Percentiles rank a stretch among this genome's conserved stretches.
These are phyloP conservation scores for Roridomyces roridus DNA, from an alignment of 768 basidiomycete genomes.

Conservation along the genomic window DNA sequence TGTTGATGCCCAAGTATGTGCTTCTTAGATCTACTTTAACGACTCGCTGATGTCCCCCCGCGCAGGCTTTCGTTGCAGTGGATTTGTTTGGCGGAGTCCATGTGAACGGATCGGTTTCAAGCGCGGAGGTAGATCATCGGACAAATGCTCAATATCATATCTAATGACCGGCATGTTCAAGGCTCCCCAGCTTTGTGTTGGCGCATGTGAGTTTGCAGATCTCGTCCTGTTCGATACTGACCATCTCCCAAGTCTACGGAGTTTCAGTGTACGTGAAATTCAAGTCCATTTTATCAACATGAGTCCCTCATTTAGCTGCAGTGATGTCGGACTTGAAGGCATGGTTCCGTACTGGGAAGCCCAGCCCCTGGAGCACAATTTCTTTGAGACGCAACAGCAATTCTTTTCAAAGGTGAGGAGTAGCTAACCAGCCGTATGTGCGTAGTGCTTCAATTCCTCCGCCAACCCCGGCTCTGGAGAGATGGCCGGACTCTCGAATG, in stretches of 20 bases:
- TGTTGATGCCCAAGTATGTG: constrained; percentile 27
- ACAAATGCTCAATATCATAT: neutral
- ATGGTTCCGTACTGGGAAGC: constrained; percentile 25
- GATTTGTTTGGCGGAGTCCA: constrained; percentile 27
- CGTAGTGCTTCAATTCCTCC: too few species aligned
- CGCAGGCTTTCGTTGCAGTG: constrained; percentile 24
- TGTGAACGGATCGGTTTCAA: constrained; percentile 27
- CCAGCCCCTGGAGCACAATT: neutral
- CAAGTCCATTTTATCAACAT: too few species aligned
- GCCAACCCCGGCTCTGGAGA: too few species aligned
- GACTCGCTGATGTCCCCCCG: neutral
- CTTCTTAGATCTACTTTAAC: neutral
- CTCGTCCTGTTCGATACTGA: neutral
- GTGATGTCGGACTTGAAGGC: constrained; percentile 25
- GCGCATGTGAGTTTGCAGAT: neutral
- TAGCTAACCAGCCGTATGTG: too few species aligned
- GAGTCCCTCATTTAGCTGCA: constrained; percentile 17
- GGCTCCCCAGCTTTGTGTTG: constrained; percentile 2
- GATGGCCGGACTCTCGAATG: too few species aligned
- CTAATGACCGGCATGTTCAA: too few species aligned
- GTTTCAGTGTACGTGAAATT: constrained; percentile 9
- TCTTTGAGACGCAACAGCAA: too few species aligned
- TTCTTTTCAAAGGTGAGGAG: too few species aligned
- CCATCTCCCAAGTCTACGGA: neutral
- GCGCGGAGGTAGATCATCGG: neutral